phyloP scores from a whole-genome alignment of 257 asterid genomes.

The Misopates orontium region DNA sequence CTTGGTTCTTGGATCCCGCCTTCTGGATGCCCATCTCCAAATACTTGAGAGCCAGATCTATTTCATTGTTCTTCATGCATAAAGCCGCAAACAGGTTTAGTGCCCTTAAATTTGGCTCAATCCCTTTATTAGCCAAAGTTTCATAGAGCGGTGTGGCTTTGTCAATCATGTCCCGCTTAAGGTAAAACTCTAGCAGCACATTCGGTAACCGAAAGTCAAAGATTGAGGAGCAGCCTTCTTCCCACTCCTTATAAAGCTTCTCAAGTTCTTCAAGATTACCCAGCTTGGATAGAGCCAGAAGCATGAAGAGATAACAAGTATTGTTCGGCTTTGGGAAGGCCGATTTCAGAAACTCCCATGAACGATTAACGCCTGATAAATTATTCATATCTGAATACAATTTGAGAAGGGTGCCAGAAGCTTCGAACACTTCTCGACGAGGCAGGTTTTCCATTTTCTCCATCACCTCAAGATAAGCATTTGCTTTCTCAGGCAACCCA shows the following conservation, averaged over 20 bases:
- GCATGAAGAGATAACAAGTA: slow-evolving; percentile 42
- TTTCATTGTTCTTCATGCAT: slow-evolving; percentile 42
- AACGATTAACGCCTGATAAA: slow-evolving; percentile 52
- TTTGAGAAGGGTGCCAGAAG: slow-evolving; percentile 44
- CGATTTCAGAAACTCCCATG: slow-evolving; percentile 48
- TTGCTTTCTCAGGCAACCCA: slow-evolving; percentile 51
- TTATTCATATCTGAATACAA: slow-evolving; percentile 54
- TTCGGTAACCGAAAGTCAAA: slow-evolving; percentile 62
- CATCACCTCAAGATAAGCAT: slow-evolving; percentile 43
- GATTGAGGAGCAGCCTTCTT: slow-evolving; percentile 28
- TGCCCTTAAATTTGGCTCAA: slow-evolving; percentile 48
- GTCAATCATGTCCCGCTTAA: slow-evolving; percentile 49
- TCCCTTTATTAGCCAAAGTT: slow-evolving; percentile 32
- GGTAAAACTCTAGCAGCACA: slow-evolving; percentile 61
- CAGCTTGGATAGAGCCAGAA: slow-evolving; percentile 45
- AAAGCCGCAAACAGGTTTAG: slow-evolving; percentile 40
- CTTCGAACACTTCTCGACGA: slow-evolving; percentile 24
- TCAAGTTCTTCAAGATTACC: slow-evolving; percentile 55
- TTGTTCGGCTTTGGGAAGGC: slow-evolving; percentile 31
- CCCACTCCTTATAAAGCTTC: slow-evolving; percentile 64
- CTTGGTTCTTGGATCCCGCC: slow-evolving; percentile 26
- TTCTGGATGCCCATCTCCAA: slow-evolving; percentile 53
- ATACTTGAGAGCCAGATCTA: slow-evolving; percentile 64
- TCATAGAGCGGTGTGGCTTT: slow-evolving; percentile 56
- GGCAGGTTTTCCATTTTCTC: slow-evolving; percentile 37